These are phyloP conservation scores for Vaccinium macrocarpon DNA, from an alignment of 148 eudicot genomes.

Conservation along the genomic window DNA sequence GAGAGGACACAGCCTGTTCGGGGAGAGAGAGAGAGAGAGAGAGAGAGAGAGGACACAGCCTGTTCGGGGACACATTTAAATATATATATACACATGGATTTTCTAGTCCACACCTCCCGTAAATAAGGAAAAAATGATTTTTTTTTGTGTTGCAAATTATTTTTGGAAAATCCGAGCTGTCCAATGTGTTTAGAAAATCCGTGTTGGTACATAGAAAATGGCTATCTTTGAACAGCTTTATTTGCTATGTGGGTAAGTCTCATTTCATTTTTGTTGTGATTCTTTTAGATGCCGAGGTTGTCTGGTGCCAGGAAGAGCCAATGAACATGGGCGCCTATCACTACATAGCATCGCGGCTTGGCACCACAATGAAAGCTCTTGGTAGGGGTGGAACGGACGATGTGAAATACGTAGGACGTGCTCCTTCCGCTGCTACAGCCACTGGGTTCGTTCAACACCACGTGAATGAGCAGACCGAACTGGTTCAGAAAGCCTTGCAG, in stretches of 20 bases:
- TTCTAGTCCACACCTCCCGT: too few species aligned
- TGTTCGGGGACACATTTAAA: too few species aligned
- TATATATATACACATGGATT: too few species aligned
- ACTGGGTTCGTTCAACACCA: conserved; percentile 70
- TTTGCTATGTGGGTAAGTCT: not conserved
- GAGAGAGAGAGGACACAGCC: too few species aligned
- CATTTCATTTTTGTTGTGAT: not conserved
- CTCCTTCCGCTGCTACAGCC: conserved; percentile 84
- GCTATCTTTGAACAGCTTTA: not conserved
- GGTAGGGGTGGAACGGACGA: conserved; percentile 55
- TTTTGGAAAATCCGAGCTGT: too few species aligned
- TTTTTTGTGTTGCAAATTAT: too few species aligned
- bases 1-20: too few species aligned
- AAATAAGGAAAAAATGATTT: too few species aligned
- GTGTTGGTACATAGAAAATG: not conserved
- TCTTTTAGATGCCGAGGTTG: conserved; percentile 74
- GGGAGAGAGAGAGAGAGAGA: too few species aligned
- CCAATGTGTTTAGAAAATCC: too few species aligned
- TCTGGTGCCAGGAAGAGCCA: conserved; percentile 97
- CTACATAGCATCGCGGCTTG: conserved; percentile 65
- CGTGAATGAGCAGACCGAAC: conserved; percentile 56
- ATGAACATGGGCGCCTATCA: conserved; percentile 91
- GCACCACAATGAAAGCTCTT: conserved; percentile 63
- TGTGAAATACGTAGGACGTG: conserved; percentile 69
- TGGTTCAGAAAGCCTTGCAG: conserved; percentile 63